Evolutionary conservation across 176 grass and related monocot species (phyloP).

Genomic region (Elymus sibiricus): DNA sequence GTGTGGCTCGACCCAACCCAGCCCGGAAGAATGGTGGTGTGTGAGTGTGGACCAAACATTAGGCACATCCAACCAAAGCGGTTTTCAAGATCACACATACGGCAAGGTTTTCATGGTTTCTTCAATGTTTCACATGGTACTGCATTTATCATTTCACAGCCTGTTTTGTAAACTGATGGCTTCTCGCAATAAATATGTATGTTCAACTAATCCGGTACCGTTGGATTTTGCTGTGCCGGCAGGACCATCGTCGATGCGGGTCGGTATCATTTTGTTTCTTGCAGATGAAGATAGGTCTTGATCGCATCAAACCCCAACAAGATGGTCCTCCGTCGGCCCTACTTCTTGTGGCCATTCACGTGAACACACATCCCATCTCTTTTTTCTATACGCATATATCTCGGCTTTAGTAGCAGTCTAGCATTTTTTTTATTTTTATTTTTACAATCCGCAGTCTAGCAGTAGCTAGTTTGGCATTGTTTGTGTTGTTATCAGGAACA

Average conservation of each 20-base stretch:
- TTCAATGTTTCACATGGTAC: background rate
- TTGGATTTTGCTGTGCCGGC: background rate
- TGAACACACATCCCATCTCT: background rate
- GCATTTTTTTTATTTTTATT: too few species aligned
- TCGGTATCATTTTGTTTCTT: background rate
- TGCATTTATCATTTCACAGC: background rate
- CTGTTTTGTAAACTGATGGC: too few species aligned
- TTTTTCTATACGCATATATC: background rate
- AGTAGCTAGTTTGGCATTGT: background rate
- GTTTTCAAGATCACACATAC: background rate
- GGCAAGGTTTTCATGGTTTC: background rate
- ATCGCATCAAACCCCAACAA: background rate
- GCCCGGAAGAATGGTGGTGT: background rate
- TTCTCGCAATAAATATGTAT: background rate
- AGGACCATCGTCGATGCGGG: background rate
- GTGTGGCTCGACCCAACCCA: background rate
- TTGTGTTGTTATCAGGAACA: background rate
- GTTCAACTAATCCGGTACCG: background rate
- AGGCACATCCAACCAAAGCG: slow-evolving; percentile 29
- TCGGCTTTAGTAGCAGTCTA: too few species aligned
- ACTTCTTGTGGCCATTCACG: background rate
- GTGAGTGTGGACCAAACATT: slow-evolving; percentile 43
- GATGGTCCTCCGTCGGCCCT: background rate
- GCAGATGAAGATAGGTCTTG: background rate
- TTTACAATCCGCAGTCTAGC: background rate